Evolutionary conservation across 1,284 basidiomycete species (phyloP).

Genomic region (Cutaneotrichosporon cavernicola): DNA sequence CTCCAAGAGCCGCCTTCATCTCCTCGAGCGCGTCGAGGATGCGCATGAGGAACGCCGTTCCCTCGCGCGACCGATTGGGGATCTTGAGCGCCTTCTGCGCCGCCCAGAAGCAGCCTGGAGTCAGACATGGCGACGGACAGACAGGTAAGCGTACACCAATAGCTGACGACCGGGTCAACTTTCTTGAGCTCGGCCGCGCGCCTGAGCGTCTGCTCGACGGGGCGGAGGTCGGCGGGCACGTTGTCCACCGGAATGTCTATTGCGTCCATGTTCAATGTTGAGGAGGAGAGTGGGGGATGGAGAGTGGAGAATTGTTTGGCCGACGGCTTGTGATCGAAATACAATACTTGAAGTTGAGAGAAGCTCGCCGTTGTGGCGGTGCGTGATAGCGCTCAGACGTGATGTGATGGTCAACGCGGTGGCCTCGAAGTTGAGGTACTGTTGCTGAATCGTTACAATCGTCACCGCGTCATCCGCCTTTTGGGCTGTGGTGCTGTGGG

Average conservation of each 20-base stretch:
- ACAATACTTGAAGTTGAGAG: not conserved
- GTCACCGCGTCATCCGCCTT: not conserved
- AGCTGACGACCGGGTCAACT: slow-evolving; percentile 81
- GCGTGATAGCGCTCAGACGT: not conserved
- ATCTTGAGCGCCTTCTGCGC: slow-evolving; percentile 76
- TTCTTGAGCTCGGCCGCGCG: slow-evolving; percentile 78
- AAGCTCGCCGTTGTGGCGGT: not conserved
- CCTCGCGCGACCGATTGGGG: slow-evolving; percentile 64
- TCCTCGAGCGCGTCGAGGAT: slow-evolving; percentile 76
- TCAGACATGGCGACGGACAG: slow-evolving; percentile 9
- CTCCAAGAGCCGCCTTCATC: slow-evolving; percentile 71
- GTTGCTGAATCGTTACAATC: too few species aligned
- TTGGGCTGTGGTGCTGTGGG: not conserved
- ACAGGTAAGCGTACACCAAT: slow-evolving; percentile 80
- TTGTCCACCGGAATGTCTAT: slow-evolving; percentile 48
- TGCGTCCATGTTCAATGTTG: slow-evolving; percentile 31
- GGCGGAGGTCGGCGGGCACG: slow-evolving; percentile 53
- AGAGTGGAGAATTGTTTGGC: not conserved
- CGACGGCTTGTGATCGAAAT: not conserved
- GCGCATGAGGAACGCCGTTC: slow-evolving; percentile 68
- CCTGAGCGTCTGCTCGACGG: slow-evolving; percentile 76
- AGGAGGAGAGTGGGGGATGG: not conserved
- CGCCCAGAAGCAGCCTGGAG: slow-evolving; percentile 79
- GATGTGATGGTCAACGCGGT: not conserved
- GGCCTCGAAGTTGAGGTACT: too few species aligned